Percentiles rank a stretch among this genome's conserved stretches.
phyloP scores from a whole-genome alignment of 2,329 filamentous ascomycete genomes.

The Periconia sp. region DNA sequence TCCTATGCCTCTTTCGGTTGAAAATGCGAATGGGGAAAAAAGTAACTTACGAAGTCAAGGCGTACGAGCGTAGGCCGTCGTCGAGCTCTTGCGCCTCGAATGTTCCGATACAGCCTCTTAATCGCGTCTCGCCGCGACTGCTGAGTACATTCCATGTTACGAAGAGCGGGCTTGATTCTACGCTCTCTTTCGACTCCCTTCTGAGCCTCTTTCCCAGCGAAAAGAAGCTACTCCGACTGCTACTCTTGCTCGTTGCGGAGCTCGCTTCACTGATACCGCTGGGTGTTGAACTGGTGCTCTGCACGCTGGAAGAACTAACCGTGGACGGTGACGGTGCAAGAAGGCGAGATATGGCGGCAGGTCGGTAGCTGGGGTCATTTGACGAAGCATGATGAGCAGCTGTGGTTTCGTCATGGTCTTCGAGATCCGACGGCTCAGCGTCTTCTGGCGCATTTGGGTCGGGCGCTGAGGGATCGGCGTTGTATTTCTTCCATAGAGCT shows the following conservation, averaged over 20 bases:
- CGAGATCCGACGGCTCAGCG: slow-evolving; percentile 30
- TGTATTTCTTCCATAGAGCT: slow-evolving; percentile 67
- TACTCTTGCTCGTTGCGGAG: slow-evolving; percentile 51
- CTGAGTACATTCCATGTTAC: slow-evolving; percentile 90
- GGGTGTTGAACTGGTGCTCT: slow-evolving; percentile 56
- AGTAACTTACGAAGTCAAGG: slow-evolving; percentile 72
- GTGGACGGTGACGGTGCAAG: slow-evolving; percentile 51
- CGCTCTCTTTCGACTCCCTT: slow-evolving; percentile 20
- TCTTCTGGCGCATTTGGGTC: slow-evolving; percentile 33
- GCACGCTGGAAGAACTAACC: slow-evolving; percentile 52
- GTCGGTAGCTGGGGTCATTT: slow-evolving; percentile 38
- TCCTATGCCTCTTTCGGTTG: slow-evolving; percentile 4
- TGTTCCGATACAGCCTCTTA: slow-evolving; percentile 96
- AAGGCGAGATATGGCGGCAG: slow-evolving; percentile 54
- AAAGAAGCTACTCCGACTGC: slow-evolving; percentile 38
- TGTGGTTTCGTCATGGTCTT: slow-evolving; percentile 8
- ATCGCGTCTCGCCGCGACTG: slow-evolving; percentile 63
- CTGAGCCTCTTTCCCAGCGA: slow-evolving; percentile 36
- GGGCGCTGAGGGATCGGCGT: slow-evolving; percentile 33
- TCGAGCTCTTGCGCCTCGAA: slow-evolving; percentile 80
- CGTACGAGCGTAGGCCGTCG: slow-evolving; percentile 77
- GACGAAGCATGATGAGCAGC: slow-evolving; percentile 10
- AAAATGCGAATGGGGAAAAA: not conserved
- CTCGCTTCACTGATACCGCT: slow-evolving; percentile 51
- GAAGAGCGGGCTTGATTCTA: slow-evolving; percentile 75